Evolutionary conservation across 306 rosid genomes (phyloP).

Genomic region (Myrica gale): DNA sequence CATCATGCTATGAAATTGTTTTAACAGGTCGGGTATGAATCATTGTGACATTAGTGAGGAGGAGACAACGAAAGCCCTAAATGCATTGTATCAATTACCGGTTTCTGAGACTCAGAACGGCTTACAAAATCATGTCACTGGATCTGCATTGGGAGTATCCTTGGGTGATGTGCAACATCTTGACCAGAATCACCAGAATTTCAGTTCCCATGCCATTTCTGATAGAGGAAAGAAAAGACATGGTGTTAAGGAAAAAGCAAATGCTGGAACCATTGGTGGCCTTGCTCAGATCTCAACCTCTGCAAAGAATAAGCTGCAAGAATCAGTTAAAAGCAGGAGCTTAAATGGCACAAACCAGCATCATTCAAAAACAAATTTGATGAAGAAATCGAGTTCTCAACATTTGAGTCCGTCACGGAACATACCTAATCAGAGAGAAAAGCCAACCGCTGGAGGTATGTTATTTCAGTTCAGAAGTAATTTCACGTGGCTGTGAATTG

Average conservation of each 20-base stretch:
- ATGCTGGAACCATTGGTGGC: constrained; percentile 36
- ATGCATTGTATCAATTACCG: constrained; percentile 54
- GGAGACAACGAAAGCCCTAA: constrained; percentile 59
- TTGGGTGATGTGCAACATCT: constrained; percentile 30
- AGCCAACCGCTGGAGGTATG: constrained; percentile 47
- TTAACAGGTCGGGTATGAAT: constrained; percentile 76
- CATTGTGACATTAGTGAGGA: constrained; percentile 64
- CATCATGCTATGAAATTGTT: constrained; percentile 31
- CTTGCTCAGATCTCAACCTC: constrained; percentile 29
- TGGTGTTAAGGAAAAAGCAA: constrained; percentile 38
- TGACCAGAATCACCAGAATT: constrained; percentile 36
- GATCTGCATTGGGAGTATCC: constrained; percentile 37
- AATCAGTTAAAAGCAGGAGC: constrained; percentile 41
- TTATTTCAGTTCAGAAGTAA: constrained; percentile 19
- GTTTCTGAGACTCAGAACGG: constrained; percentile 45
- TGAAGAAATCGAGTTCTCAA: constrained; percentile 43
- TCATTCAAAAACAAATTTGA: constrained; percentile 35
- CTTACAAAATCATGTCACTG: constrained; percentile 39
- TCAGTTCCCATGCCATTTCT: constrained; percentile 32
- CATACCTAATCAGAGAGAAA: constrained; percentile 45
- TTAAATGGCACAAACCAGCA: constrained; percentile 44
- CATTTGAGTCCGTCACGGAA: constrained; percentile 27
- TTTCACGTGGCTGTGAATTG: constrained; percentile 9
- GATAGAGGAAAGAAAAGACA: constrained; percentile 50
- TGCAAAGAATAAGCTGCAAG: constrained; percentile 37